Conservation (phyloP, 306 rosid species). For the Trifolium pratense region DNA sequence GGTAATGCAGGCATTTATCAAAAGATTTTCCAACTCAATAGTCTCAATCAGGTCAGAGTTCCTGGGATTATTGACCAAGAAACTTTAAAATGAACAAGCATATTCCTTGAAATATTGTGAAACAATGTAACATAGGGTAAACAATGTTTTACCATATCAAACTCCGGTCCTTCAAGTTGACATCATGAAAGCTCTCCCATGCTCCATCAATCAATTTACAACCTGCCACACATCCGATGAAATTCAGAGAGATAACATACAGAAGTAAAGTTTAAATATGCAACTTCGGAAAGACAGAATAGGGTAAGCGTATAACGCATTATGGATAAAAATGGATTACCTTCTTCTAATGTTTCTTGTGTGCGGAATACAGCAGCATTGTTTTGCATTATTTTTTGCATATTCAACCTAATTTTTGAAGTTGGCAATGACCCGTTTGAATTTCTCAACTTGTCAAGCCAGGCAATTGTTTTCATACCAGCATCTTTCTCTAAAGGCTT, state of each 20-base stretch:
- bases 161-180: constrained; percentile 67
- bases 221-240: constrained; percentile 55
- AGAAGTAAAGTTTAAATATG: not conserved
- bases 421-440: constrained; percentile 86
- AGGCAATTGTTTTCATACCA: constrained; percentile 89
- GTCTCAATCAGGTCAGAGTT: constrained; percentile 81
- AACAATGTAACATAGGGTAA: constrained; percentile 8
- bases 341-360: constrained; percentile 90
- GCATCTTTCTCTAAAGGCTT: constrained; percentile 89
- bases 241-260: constrained; percentile 2
- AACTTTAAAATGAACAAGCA: constrained; percentile 17
- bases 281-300: not conserved
- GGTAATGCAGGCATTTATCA: constrained; percentile 82
- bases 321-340: constrained; percentile 44
- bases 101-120: not conserved
- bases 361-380: constrained; percentile 99
- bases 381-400: constrained; percentile 98
- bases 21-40: constrained; percentile 78
- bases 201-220: constrained; percentile 71
- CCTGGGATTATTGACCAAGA: constrained; percentile 49
- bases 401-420: constrained; percentile 80
- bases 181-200: constrained; percentile 79
- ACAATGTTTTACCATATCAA: constrained; percentile 66
- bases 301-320: not conserved
- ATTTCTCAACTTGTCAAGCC: constrained; percentile 92